Conservation (phyloP, 2,329 filamentous ascomycete genomes). For the Rutstroemia sp. region DNA sequence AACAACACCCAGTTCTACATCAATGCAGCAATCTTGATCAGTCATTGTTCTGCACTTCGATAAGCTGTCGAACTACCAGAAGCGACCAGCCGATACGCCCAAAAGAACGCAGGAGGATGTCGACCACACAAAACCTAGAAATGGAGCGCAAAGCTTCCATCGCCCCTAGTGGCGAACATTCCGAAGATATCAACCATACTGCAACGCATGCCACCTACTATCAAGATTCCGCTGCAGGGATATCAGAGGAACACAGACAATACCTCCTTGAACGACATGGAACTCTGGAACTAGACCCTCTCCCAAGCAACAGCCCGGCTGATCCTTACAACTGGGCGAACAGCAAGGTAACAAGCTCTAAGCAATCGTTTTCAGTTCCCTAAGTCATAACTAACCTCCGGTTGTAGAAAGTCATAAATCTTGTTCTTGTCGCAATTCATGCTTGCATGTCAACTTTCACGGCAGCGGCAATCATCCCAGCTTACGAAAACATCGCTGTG, state of each 20-base stretch:
- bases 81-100: too few relatives aligned
- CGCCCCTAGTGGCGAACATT: not conserved
- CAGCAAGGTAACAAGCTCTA: conserved; percentile 35
- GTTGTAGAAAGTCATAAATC: conserved; percentile 38
- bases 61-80: too few relatives aligned
- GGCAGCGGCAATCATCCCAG: conserved; percentile 42
- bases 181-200: not conserved
- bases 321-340: conserved; percentile 48
- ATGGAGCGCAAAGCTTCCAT: not conserved
- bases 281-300: conserved; percentile 11
- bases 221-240: not conserved
- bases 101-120: not conserved
- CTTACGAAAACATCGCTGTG: conserved; percentile 39
- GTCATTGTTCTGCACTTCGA: too few relatives aligned
- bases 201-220: conserved; percentile 2
- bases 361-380: too few relatives aligned
- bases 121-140: not conserved
- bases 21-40: too few relatives aligned
- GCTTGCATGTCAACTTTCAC: conserved; percentile 46
- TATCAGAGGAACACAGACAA: conserved; percentile 9
- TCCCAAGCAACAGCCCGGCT: conserved; percentile 22
- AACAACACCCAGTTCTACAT: too few relatives aligned
- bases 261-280: conserved; percentile 12
- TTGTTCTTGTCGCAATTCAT: conserved; percentile 43
- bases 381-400: too few relatives aligned